Percentiles rank a stretch among this genome's conserved stretches.
phyloP scores from a whole-genome alignment of 495 filamentous ascomycete species.

The Chaetomidium leptoderma region DNA sequence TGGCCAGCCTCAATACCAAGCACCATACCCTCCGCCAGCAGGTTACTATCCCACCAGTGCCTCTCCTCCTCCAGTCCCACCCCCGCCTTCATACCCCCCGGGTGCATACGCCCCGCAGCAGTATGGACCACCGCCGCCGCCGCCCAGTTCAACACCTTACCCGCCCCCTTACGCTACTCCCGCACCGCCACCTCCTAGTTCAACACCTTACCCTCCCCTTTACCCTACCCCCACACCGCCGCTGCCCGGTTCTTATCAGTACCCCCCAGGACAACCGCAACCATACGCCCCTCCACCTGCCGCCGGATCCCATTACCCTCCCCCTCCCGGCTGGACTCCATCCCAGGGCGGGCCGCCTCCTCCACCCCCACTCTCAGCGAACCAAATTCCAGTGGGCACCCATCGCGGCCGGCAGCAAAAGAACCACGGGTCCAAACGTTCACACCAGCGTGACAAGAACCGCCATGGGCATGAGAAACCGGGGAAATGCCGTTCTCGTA shows the following conservation, averaged over 20 bases:
- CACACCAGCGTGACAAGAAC: constrained; percentile 8
- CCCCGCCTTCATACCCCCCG: constrained; percentile 22
- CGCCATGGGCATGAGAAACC: constrained; percentile 11
- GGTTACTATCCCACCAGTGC: constrained; percentile 26
- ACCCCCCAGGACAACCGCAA: constrained; percentile 19
- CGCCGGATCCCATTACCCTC: not conserved
- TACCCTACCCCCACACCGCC: constrained; percentile 23
- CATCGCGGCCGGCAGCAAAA: constrained; percentile 24
- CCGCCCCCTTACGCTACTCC: constrained; percentile 24
- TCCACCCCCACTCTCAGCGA: constrained; percentile 13
- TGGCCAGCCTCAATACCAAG: constrained; percentile 27
- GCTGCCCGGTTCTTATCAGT: constrained; percentile 29
- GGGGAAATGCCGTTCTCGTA: not conserved
- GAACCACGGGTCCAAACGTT: constrained; percentile 19
- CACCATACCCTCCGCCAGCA: constrained; percentile 26
- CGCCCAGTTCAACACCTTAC: constrained; percentile 16
- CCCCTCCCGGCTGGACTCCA: constrained; percentile 23
- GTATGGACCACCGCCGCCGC: constrained; percentile 26
- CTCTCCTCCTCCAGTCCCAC: constrained; percentile 14
- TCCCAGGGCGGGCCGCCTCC: constrained; percentile 24
- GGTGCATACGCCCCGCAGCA: constrained; percentile 24
- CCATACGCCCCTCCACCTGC: constrained; percentile 22
- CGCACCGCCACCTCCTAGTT: constrained; percentile 19
- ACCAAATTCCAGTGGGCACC: constrained; percentile 12
- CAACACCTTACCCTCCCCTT: constrained; percentile 25